Evolutionary conservation across 345 rosid species (phyloP), one percentile per base, ranked within the genome.

Genomic region (Camelina neglecta): DNA sequence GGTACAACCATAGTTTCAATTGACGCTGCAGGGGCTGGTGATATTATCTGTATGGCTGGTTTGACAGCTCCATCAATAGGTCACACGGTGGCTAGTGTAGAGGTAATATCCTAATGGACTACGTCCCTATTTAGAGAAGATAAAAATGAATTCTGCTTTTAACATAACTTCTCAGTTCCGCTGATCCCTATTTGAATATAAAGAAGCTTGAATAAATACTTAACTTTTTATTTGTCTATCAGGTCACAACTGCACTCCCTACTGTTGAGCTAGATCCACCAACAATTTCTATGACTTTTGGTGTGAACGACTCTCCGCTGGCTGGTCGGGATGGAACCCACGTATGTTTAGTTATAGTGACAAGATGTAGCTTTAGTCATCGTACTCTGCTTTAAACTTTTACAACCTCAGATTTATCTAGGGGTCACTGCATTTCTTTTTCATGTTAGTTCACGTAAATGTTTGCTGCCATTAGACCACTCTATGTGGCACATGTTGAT

Each of bases 231-330:
- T 42, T 41, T 33, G 47, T 79, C 73, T 81, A 24, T 42, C 75
- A 92, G 97, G 93, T 95, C 69, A 86, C 82, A 84, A 75, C 80
- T 81, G 88, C 99, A 51, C 86, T 95, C 72, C 97, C 99, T 13
- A 73, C 89, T 55, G 74, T 90, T 66, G 97, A 87, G 82, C 79
- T 95, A 86, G 99, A 95, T 63, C 99, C 99, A 48, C 99, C 97
- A 69, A 95, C 99, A 61, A 95, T 95, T 83, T 95, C 99, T 75
- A 95, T 95, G 99, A 95, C 97, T 38, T 95, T 95, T 76, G 85
- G 97, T 75, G 97, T 92, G 74, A 95, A 95, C 71, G 97, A 95
- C 82, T 95, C 99, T 86, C 96, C 97, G 7, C 83, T 92, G 80
- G 97, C 97, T 65, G 99, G 99, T 72, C 96, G 89, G 72, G 97